phyloP scores from a whole-genome alignment of 495 filamentous ascomycete genomes.

The Lindgomyces ingoldianus region DNA sequence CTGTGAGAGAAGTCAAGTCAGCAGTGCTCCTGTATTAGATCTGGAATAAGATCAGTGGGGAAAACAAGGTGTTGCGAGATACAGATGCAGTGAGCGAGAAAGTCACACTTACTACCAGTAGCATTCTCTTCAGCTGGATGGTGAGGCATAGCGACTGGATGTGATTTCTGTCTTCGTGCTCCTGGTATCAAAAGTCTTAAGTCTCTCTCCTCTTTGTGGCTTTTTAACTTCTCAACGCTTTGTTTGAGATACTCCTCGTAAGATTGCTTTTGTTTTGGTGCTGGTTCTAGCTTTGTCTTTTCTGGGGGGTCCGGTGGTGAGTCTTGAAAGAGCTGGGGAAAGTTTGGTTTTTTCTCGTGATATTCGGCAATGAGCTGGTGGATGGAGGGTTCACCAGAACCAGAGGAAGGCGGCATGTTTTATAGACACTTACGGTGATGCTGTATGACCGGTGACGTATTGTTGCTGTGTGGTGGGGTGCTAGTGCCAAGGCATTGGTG shows the following conservation, averaged over 20 bases:
- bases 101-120: constrained; percentile 35
- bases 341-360: constrained; percentile 25
- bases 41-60: not conserved
- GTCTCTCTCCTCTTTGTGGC: not conserved
- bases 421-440: too few relatives aligned
- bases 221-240: not conserved
- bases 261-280: not conserved
- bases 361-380: constrained; percentile 17
- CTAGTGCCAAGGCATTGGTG: too few relatives aligned
- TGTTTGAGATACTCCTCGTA: not conserved
- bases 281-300: not conserved
- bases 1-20: constrained; percentile 13
- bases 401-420: too few relatives aligned
- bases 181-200: not conserved
- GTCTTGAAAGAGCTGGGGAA: constrained; percentile 2
- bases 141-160: constrained; percentile 43
- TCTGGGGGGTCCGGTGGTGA: not conserved
- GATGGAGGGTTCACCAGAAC: too few relatives aligned
- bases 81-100: too few relatives aligned
- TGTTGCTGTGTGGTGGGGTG: too few relatives aligned
- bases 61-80: not conserved
- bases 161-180: not conserved
- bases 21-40: not conserved
- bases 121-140: constrained; percentile 48
- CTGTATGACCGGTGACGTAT: too few relatives aligned